These are phyloP conservation scores for Dissophora globulifera DNA, from an alignment of 192 early-diverging fungal species.

Conservation along the genomic window DNA sequence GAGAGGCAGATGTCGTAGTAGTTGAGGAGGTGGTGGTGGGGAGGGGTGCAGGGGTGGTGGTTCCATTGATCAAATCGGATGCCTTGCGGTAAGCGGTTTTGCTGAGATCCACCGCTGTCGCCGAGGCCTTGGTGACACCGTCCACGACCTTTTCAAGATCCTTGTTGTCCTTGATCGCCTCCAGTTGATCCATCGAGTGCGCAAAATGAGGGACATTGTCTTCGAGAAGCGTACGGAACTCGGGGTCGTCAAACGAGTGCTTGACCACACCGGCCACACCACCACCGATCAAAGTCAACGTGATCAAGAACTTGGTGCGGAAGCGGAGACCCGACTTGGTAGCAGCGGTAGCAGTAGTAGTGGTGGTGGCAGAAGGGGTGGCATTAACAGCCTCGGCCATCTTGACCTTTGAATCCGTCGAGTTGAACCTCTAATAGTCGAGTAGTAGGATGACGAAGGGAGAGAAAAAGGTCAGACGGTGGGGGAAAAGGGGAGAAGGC, in stretches of 20 bases:
- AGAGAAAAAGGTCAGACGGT: background rate
- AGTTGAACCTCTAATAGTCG: conserved; percentile 52
- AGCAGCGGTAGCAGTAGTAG: conserved; percentile 15
- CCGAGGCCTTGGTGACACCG: conserved; percentile 10
- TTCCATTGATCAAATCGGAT: conserved; percentile 50
- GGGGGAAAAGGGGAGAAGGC: background rate
- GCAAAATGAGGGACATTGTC: conserved; percentile 47
- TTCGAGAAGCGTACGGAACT: conserved; percentile 36
- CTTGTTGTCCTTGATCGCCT: conserved; percentile 51
- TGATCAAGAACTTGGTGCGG: conserved; percentile 48
- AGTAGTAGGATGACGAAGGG: too few relatives aligned
- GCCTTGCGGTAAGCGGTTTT: conserved; percentile 38
- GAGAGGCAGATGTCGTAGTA: background rate
- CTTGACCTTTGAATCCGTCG: conserved; percentile 42
- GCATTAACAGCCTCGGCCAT: conserved; percentile 30
- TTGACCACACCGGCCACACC: conserved; percentile 49
- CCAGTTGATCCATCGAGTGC: conserved; percentile 44
- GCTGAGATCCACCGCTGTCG: conserved; percentile 34
- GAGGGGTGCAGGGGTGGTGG: conserved; percentile 47
- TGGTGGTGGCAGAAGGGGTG: too few relatives aligned
- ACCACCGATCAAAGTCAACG: conserved; percentile 40
- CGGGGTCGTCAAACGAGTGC: conserved; percentile 44
- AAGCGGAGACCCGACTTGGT: conserved; percentile 43
- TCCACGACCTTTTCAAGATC: conserved; percentile 24
- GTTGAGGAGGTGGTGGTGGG: conserved; percentile 2